A percentile compares a stretch with the other conserved stretches of the same genome.
phyloP scores from a whole-genome alignment of 75 land plant genomes.

The Pinus tabuliformis region DNA sequence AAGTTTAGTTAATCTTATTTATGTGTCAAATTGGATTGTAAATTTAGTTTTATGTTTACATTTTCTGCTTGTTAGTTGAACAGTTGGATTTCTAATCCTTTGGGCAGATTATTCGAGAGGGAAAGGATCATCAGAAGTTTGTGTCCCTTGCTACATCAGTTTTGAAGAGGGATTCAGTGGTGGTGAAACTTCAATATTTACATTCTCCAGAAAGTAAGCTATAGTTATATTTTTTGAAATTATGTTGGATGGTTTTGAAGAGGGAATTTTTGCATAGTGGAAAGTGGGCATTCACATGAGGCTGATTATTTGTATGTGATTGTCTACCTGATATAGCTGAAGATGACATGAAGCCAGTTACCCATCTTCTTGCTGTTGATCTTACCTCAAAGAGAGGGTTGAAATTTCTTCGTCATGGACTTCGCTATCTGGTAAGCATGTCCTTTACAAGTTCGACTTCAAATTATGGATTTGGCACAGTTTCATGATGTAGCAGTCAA shows the following conservation, averaged over 20 bases:
- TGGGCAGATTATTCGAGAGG: slow-evolving; percentile 57
- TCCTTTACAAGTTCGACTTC: background rate
- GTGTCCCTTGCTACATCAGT: slow-evolving; percentile 53
- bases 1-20: no score
- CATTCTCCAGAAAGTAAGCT: slow-evolving; percentile 88
- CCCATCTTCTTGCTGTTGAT: slow-evolving; percentile 84
- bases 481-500: background rate
- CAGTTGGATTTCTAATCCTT: background rate
- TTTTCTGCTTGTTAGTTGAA: slow-evolving; percentile 4
- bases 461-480: background rate
- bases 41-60: background rate
- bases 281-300: background rate
- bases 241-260: background rate
- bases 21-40: background rate
- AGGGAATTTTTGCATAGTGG: background rate
- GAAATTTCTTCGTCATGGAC: slow-evolving; percentile 71
- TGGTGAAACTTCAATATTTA: slow-evolving; percentile 61
- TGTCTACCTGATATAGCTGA: slow-evolving; percentile 46
- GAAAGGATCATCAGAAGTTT: slow-evolving; percentile 57
- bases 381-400: slow-evolving; percentile 63
- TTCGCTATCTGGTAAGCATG: slow-evolving; percentile 65
- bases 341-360: slow-evolving; percentile 93
- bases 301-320: slow-evolving; percentile 5
- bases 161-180: slow-evolving; percentile 35
- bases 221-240: background rate